A percentile compares a stretch with the other conserved stretches of the same genome.
These are phyloP conservation scores for Haberlea rhodopensis DNA, from an alignment of 257 asterid species.

Conservation along the genomic window DNA sequence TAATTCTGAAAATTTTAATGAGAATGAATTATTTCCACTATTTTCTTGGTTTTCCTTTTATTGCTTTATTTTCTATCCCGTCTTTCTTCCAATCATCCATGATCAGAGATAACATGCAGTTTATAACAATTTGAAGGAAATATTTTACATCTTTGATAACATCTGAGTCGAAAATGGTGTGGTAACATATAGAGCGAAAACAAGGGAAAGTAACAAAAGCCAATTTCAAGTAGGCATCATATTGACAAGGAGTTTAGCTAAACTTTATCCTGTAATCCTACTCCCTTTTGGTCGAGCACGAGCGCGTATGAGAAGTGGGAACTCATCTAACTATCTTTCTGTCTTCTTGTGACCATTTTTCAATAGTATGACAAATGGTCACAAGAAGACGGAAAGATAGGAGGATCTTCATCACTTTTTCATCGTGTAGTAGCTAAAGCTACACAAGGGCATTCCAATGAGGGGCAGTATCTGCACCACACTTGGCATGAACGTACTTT, in stretches of 20 bases:
- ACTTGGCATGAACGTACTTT: conserved; percentile 47
- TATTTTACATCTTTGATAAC: neutral
- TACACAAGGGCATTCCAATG: conserved; percentile 46
- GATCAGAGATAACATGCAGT: neutral
- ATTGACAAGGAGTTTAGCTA: neutral
- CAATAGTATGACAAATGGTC: neutral
- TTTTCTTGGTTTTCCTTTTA: neutral
- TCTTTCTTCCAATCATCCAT: no score
- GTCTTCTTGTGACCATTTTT: no score
- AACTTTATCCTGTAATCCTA: neutral
- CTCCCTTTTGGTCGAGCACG: neutral
- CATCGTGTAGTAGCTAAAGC: neutral
- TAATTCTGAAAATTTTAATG: neutral
- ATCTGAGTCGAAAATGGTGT: neutral
- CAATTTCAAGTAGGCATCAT: neutral
- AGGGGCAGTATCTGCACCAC: conserved; percentile 48
- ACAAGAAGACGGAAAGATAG: neutral
- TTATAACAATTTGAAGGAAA: neutral
- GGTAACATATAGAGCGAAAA: neutral
- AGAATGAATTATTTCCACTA: neutral
- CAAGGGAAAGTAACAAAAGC: no score
- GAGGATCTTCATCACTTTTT: neutral
- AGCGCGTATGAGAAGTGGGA: no score
- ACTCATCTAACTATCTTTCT: neutral
- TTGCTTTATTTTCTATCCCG: neutral